Percentiles rank a stretch among this genome's conserved stretches.
phyloP scores from a whole-genome alignment of 352 stramenopile genomes.

The Globisporangium acanthophoron region DNA sequence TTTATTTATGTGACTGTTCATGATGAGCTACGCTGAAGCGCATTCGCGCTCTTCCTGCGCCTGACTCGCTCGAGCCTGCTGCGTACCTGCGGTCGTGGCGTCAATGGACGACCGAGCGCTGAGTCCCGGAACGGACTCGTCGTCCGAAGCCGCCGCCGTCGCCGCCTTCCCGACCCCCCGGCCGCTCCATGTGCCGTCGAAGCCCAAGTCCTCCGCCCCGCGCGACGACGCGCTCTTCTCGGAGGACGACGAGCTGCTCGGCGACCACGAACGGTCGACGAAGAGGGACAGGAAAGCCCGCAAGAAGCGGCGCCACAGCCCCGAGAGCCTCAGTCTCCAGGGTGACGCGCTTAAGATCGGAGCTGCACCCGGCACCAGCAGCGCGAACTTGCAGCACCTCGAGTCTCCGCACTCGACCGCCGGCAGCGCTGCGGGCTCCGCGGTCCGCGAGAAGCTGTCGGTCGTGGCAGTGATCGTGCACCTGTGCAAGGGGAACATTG shows the following conservation, averaged over 20 bases:
- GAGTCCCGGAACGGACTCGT: neutral
- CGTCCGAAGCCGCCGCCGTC: neutral
- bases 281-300: neutral
- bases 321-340: neutral
- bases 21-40: no score
- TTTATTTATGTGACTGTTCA: no score
- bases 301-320: neutral
- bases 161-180: neutral
- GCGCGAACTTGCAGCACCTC: neutral
- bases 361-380: neutral
- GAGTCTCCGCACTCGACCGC: neutral
- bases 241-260: neutral
- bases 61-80: no score
- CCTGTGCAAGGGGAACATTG: conserved; percentile 74
- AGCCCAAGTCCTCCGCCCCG: neutral
- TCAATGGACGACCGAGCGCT: neutral
- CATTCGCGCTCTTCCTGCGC: no score
- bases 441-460: conserved; percentile 38
- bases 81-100: no score
- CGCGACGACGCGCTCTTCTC: neutral
- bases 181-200: neutral
- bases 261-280: neutral
- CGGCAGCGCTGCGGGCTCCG: neutral
- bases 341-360: neutral
- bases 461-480: conserved; percentile 55